Evolutionary conservation across 78 protist genomes (phyloP).

Genomic region (Dictyostelium brefeldianum): DNA sequence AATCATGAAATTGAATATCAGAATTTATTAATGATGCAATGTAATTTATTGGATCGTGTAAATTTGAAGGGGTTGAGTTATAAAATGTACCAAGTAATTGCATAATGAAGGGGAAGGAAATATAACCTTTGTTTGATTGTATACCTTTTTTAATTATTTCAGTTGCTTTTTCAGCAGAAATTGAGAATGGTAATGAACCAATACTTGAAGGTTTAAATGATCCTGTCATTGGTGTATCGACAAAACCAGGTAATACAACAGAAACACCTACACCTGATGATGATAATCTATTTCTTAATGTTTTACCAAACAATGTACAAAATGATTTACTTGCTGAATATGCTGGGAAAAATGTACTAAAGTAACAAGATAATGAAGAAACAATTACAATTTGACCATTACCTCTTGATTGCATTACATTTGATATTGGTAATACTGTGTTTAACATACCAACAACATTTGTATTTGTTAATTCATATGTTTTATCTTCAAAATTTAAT

Average conservation of each 20-base stretch:
- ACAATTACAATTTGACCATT: conserved; percentile 20
- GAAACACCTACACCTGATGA: conserved; percentile 10
- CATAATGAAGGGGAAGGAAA: no score
- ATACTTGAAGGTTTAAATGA: background rate
- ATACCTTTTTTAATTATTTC: no score
- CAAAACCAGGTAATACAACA: conserved; percentile 20
- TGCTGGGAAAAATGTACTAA: background rate
- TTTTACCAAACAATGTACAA: background rate
- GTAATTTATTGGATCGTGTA: no score
- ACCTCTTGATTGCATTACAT: background rate
- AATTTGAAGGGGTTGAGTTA: no score
- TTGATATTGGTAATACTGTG: conserved; percentile 16
- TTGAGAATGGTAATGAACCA: no score
- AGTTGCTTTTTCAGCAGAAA: no score
- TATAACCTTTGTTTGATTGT: no score
- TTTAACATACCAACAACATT: conserved; percentile 33
- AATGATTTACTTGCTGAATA: conserved; percentile 5
- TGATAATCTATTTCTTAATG: background rate
- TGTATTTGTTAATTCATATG: background rate
- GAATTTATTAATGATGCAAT: no score
- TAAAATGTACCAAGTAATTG: no score
- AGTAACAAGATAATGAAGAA: background rate
- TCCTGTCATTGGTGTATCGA: background rate
- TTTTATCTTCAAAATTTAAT: conserved; percentile 19
- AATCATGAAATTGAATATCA: no score